Evolutionary conservation across 495 filamentous ascomycete genomes (phyloP), one percentile per base, ranked within the genome.

Genomic region (Xylaria grammica): DNA sequence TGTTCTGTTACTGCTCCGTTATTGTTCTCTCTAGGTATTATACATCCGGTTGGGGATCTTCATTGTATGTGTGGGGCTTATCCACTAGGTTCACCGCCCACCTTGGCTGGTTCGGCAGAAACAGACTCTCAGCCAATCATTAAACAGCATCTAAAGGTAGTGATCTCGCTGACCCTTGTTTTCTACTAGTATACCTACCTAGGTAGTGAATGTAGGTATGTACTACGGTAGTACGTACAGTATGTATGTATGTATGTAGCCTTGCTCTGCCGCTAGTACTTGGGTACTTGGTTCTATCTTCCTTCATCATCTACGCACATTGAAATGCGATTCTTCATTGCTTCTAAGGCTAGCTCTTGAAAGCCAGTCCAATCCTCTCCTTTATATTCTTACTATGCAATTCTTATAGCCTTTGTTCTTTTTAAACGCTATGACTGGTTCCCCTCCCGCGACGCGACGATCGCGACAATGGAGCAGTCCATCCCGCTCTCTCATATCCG

Each of bases 391-490:
- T 48, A 64, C 62, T 65, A 65, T 65, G 65, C 59, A 49, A 38
- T 19, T 56, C 17, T 57, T 55, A 63, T 53, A 61, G 42, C 50
- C 42, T 15, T 40, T 27, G 11, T 40, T n/a, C 53, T 27, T 11
- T 6, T 42, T 38, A 34, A 53, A 19, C 63, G 74, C 59, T 42
- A 81, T 82, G 79, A 65, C 74, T 58, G 73, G 63, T 56, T 77
- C 77, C 19, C 77, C 80, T 26, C 77, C 79, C 17, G 52, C 71
- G 5, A 62, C 69, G 53, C 71, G 70, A 22, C 69, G 67, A 56
- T 78, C 74, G 66, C 65, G 69, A 56, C 72, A 74, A 61, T 75
- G 69, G 72, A 58, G 74, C 15, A 79, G 73, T 42, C 75, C 78
- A 7, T 65, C 75, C 26, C 66, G 74, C 54, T 55, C 68, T 26